These are phyloP conservation scores for Aureobasidium lini DNA, from an alignment of 2,329 filamentous ascomycete species.

Conservation along the genomic window DNA sequence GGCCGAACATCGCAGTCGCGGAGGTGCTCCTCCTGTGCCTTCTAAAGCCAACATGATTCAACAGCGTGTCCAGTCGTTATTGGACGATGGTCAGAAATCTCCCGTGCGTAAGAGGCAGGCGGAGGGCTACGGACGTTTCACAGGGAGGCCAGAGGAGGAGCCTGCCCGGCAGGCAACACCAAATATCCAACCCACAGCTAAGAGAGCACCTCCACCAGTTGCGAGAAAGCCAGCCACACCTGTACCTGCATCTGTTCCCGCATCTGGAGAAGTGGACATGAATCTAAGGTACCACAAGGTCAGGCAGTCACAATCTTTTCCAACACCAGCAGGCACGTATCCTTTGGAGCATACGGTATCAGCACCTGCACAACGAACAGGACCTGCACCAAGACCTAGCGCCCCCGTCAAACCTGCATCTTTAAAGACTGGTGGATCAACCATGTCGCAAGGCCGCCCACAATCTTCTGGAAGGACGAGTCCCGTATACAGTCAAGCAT, in stretches of 20 bases:
- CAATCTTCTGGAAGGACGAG: constrained; percentile 17
- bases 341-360: constrained; percentile 15
- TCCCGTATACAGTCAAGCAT: constrained; percentile 29
- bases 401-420: constrained; percentile 55
- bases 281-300: constrained; percentile 16
- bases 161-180: not conserved
- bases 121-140: constrained; percentile 83
- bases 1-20: constrained; percentile 75
- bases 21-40: constrained; percentile 52
- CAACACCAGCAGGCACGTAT: not conserved
- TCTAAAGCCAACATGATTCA: constrained; percentile 78
- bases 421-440: constrained; percentile 42
- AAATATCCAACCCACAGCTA: not conserved
- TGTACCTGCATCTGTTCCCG: not conserved
- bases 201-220: constrained; percentile 18
- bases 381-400: constrained; percentile 37
- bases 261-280: constrained; percentile 19
- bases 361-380: constrained; percentile 16
- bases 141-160: constrained; percentile 39
- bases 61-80: constrained; percentile 76
- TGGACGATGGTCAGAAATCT: constrained; percentile 64
- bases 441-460: not conserved
- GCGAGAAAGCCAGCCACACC: constrained; percentile 21
- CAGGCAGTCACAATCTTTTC: constrained; percentile 16
- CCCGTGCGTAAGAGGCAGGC: constrained; percentile 61